These are phyloP conservation scores for Auriscalpium orientale DNA, from an alignment of 768 basidiomycete genomes.

Conservation along the genomic window DNA sequence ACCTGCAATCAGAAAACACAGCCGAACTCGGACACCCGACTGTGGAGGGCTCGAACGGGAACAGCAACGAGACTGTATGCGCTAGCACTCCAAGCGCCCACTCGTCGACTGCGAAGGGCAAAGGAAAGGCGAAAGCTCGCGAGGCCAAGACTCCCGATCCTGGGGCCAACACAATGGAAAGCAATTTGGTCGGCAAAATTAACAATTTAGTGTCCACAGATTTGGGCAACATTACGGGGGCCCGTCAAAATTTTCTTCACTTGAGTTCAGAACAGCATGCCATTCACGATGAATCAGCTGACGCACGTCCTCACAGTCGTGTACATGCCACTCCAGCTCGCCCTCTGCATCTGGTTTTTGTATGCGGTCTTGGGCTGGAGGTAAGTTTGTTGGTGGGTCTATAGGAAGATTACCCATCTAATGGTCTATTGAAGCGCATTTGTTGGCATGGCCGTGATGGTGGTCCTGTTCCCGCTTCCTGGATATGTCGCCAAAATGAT, in stretches of 20 bases:
- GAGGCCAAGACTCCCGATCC: not conserved
- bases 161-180: constrained; percentile 14
- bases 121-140: not conserved
- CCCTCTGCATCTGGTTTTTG: constrained; percentile 33
- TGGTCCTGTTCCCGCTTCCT: constrained; percentile 35
- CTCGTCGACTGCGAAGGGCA: not conserved
- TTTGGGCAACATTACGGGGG: constrained; percentile 24
- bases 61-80: not conserved
- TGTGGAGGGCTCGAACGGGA: not conserved
- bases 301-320: constrained; percentile 17
- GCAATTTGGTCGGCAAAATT: constrained; percentile 66
- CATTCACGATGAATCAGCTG: not conserved
- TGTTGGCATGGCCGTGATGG: constrained; percentile 33
- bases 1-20: not conserved
- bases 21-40: not conserved
- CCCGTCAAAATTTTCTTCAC: constrained; percentile 19
- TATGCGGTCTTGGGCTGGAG: constrained; percentile 47
- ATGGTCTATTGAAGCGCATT: constrained; percentile 22
- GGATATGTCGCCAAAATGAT: constrained; percentile 31
- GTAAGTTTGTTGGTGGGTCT: constrained; percentile 16
- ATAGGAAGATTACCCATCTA: no score
- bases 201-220: constrained; percentile 74
- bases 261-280: constrained; percentile 1
- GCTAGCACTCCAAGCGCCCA: constrained; percentile 8
- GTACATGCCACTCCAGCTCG: constrained; percentile 35